Conservation (phyloP, 345 rosid species). For the Camelina hispida region DNA sequence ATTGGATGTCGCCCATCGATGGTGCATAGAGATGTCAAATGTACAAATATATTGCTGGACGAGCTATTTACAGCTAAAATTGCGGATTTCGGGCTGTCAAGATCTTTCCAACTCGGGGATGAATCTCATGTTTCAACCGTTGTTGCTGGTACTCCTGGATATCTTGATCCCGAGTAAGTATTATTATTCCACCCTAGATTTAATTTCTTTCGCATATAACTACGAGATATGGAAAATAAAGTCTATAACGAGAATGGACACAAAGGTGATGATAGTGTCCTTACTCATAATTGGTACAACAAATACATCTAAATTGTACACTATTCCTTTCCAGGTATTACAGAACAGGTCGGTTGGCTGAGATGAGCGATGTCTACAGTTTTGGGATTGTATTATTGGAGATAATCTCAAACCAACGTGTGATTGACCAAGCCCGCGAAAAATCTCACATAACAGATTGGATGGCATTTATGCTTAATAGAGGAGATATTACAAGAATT, state of each 20-base stretch:
- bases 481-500: constrained; percentile 48
- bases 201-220: too few relatives aligned
- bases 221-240: too few relatives aligned
- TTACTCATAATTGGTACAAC: too few relatives aligned
- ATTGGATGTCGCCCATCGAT: constrained; percentile 2
- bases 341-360: constrained; percentile 40
- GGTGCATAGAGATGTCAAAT: constrained; percentile 31
- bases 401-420: constrained; percentile 52
- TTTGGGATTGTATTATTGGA: constrained; percentile 58
- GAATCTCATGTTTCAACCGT: constrained; percentile 24
- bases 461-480: constrained; percentile 35
- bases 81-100: constrained; percentile 37
- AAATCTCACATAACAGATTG: constrained; percentile 46
- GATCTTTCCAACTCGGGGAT: constrained; percentile 31
- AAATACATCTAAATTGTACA: too few relatives aligned
- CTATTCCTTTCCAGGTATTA: too few relatives aligned
- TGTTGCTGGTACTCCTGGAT: constrained; percentile 44
- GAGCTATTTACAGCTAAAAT: constrained; percentile 48
- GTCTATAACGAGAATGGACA: too few relatives aligned
- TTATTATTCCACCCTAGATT: not conserved
- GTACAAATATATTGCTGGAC: constrained; percentile 30
- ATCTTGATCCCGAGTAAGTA: constrained; percentile 32
- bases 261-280: too few relatives aligned
- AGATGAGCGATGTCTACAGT: constrained; percentile 57
- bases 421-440: constrained; percentile 31